Evolutionary conservation across 768 basidiomycete genomes (phyloP), one percentile per base, ranked within the genome.

Genomic region (Suillus alpinus): DNA sequence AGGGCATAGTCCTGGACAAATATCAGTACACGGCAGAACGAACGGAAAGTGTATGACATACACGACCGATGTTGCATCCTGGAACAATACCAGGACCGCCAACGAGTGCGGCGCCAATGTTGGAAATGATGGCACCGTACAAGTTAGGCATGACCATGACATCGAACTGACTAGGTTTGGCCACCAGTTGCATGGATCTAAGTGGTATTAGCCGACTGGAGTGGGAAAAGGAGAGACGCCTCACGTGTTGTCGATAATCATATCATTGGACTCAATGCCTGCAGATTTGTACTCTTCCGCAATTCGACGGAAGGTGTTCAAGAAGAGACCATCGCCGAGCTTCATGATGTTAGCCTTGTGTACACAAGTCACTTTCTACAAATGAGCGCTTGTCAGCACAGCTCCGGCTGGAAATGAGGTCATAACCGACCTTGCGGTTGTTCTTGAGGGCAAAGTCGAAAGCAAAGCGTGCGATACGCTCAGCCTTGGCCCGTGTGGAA

Each of bases 281-380:
- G 88, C 81, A 57, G 87, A 88, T 77, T 87, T 91, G 84, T 98
- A 99, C 73, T 98, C 96, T 76, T 98, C 94, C 37, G 95, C 97
- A 62, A 99, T 86, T 62, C 87, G 85, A 67, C 94, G 92, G 88
- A 98, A 99, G 26, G 95, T 98, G 78, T 94, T 95, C 68, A 98
- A 85, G 88, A 98, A 98, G 46, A 99, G 86, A 76, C 97, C 97
- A 71, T 98, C 97, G 75, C 96, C 96, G 68, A 98, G 88, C 77
- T 99, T 99, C 97, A 99, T 99, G 82, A 99, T 99, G 82, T 98
- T 98, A 69, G 97, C 97, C 79, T 99, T 99, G 87, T 99, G 97
- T 49, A 99, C 95, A 71, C 95, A 98, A 44, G 97, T 99, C 67
- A 99, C 96, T 91, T 96, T 98, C 94, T 96, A 41, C 31, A 50